Evolutionary conservation across 1,284 basidiomycete species (phyloP), one percentile per base, ranked within the genome.

Genomic region (Sanghuangporus weigelae): DNA sequence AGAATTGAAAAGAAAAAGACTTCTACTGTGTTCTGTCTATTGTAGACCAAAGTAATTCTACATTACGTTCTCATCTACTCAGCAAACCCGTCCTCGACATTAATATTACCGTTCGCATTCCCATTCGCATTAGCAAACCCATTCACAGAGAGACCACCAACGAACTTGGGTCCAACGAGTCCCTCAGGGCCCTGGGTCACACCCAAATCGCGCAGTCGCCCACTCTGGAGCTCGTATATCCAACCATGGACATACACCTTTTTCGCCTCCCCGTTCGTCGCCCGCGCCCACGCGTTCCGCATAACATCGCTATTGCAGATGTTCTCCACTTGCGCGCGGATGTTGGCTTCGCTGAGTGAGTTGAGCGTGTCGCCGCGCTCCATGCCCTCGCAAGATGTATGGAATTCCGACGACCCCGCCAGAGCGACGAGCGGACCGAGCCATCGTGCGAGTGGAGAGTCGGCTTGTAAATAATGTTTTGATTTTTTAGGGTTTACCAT

Each of bases 201-300:
- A 21, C 79, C 81, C 63, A 96, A 76, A 70, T 96, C 93, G 68
- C 79, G 79, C 74, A 96, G 75, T 60, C 77, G 77, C 8, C 93
- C 94, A 10, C 79, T 83, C 59, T 79, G 82, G 63, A 95, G 74
- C 61, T 93, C 86, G 73, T 93, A 95, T 46, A 95, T 83, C 89
- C 90, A 93, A 2, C 93, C 93, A 70, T 96, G 92, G 8, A 95
- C 84, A 73, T 78, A 83, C 46, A 95, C 78, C 74, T 84, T 87
- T 31, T 48, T 21, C 3, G 38, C 61, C 16, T 48, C 61, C 3
- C 7, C 84, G 62, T 79, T 73, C 40, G 71, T 73, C 59, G 72
- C 75, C 44, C 78, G 78, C 0, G 77, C 81, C 94, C 94, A 96
- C 49, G 90, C 92, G 60, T 82, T 74, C 68, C 76, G 73, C 58